A percentile compares a stretch with the other conserved stretches of the same genome.
phyloP scores from a whole-genome alignment of 257 asterid species.

The Petunia secreta region DNA sequence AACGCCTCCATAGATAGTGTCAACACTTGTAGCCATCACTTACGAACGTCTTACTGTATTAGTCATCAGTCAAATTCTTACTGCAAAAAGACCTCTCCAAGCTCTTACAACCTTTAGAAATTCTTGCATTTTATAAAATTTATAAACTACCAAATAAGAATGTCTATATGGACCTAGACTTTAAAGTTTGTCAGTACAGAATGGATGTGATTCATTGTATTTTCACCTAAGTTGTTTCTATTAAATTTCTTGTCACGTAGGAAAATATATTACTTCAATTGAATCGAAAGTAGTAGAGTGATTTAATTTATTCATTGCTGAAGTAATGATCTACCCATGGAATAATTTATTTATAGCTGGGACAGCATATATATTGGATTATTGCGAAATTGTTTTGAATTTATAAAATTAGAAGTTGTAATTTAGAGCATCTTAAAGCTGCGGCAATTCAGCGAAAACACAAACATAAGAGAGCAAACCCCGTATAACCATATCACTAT shows the following conservation, averaged over 20 bases:
- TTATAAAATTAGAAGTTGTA: not conserved
- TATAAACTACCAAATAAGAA: not conserved
- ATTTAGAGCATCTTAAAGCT: not conserved
- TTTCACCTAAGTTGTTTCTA: too few species aligned
- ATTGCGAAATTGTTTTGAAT: too few species aligned
- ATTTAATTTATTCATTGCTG: too few species aligned
- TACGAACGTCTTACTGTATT: not conserved
- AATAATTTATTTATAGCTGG: too few species aligned
- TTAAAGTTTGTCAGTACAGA: too few species aligned
- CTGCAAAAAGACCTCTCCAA: not conserved
- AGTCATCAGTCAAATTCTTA: not conserved
- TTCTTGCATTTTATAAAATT: not conserved
- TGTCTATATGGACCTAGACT: too few species aligned
- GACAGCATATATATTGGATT: too few species aligned
- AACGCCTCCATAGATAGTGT: slow-evolving; percentile 10
- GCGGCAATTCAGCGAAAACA: not conserved
- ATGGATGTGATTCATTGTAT: not conserved
- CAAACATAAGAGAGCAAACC: not conserved
- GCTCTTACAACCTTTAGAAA: not conserved
- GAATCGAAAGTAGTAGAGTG: too few species aligned
- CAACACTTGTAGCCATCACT: slow-evolving; percentile 20
- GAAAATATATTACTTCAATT: too few species aligned
- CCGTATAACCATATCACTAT: not conserved
- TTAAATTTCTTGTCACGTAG: too few species aligned
- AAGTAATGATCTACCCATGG: too few species aligned